Percentiles rank a stretch among this genome's conserved stretches.
phyloP scores from a whole-genome alignment of 768 basidiomycete species.

The Rickenella mellea region DNA sequence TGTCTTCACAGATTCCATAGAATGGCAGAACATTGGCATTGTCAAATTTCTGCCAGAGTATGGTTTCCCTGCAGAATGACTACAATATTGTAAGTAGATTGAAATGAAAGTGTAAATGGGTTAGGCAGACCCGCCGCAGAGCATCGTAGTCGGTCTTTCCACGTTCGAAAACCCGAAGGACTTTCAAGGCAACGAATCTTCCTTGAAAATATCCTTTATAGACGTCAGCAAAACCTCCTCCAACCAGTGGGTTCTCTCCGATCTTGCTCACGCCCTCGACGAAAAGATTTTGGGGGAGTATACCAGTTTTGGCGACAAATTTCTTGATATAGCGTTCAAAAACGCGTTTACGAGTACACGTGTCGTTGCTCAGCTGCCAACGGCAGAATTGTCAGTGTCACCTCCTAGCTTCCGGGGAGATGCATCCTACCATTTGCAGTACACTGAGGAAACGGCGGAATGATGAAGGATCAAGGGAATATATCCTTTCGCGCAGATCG shows the following conservation, averaged over 20 bases:
- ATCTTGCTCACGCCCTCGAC: not conserved
- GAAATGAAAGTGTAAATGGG: too few species aligned
- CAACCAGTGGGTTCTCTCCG: not conserved
- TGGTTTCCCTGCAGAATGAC: constrained; percentile 15
- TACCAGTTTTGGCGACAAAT: not conserved
- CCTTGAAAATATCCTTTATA: not conserved
- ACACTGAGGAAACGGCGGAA: too few species aligned
- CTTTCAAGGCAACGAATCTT: not conserved
- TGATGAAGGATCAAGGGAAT: too few species aligned
- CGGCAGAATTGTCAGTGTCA: too few species aligned
- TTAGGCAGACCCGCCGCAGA: too few species aligned
- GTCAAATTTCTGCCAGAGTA: constrained; percentile 14
- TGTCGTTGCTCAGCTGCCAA: too few species aligned
- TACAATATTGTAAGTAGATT: too few species aligned
- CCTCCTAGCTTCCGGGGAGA: too few species aligned
- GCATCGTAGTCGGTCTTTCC: too few species aligned
- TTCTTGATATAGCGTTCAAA: not conserved
- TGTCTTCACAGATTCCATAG: constrained; percentile 13
- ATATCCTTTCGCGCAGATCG: too few species aligned
- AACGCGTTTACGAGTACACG: too few species aligned
- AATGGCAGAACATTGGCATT: constrained; percentile 13
- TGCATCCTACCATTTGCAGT: too few species aligned
- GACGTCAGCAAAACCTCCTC: not conserved
- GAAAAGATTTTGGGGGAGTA: not conserved
- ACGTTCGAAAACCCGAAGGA: not conserved